A percentile compares a stretch with the other conserved stretches of the same genome.
Conservation (phyloP, 306 rosid genomes). For the Dryas alaskensis region DNA sequence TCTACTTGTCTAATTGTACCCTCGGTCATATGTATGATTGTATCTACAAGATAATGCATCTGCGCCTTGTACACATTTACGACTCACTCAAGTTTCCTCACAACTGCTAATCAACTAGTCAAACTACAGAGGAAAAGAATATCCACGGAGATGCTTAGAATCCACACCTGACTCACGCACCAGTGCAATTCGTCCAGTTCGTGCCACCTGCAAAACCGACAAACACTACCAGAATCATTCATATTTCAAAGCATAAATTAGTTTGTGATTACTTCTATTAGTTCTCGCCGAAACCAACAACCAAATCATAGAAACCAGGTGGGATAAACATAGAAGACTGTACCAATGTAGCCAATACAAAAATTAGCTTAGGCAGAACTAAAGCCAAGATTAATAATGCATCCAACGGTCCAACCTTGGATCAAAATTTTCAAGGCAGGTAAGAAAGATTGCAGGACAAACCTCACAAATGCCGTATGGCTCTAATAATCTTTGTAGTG, state of each 20-base stretch:
- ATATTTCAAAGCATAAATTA: background rate
- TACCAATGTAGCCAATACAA: background rate
- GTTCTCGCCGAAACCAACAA: background rate
- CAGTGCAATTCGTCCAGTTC: slow-evolving; percentile 78
- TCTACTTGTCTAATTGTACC: background rate
- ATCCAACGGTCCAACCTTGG: background rate
- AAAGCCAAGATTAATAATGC: background rate
- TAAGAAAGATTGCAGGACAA: slow-evolving; percentile 28
- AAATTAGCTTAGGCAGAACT: background rate
- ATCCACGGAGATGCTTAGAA: slow-evolving; percentile 73
- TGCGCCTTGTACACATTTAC: background rate
- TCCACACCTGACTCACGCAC: slow-evolving; percentile 82
- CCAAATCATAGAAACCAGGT: background rate
- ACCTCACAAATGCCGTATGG: slow-evolving; percentile 93
- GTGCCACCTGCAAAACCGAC: slow-evolving; percentile 59
- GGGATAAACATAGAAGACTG: no score
- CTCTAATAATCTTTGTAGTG: slow-evolving; percentile 77
- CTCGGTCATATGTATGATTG: background rate
- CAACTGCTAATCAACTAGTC: background rate
- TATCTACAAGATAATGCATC: background rate
- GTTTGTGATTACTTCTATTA: background rate
- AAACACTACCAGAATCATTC: background rate
- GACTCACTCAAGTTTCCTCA: background rate
- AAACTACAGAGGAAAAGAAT: slow-evolving; percentile 55
- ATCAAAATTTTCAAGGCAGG: slow-evolving; percentile 15